Base-by-base conservation (phyloP, 495 filamentous ascomycete species). In the Alectoria sarmentosa region DNA sequence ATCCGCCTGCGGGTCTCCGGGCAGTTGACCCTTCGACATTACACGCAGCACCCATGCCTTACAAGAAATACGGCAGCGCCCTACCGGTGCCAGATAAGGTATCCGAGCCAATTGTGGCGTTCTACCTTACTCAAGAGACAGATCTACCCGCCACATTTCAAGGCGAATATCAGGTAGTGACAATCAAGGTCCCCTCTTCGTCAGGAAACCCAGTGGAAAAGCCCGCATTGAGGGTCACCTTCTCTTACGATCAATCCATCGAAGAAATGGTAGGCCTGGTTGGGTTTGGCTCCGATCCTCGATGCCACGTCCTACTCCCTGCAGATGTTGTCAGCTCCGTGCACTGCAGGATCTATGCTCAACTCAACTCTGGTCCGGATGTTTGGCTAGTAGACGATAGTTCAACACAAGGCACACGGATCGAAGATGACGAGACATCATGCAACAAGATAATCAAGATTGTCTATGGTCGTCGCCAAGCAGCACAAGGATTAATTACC, bases 281-380 rank as follows among this genome's bases (percentile, higher is more conserved):
- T 21, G 46, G 0, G 8, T 61, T 61, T 21, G 60, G 42, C 23
- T 48, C 60, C 19, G 32, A 61, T 23, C 32, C 42, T 23, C 15
- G 19, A 48, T 61, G 60, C 30, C 19, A 61, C 26, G 30, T 61
- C 19, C 23, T 49, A 21, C 60, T 61, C 14, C 41, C 32, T 13
- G 28, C 28, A 17, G 19, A 48, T 3, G 21, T n/a, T n/a, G 23
- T 28, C 4, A 19, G 3, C 28, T 15, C 60, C 6, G 41, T 61
- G 30, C 60, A 61, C 17, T 61, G 60, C 32, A 49, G 15, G 8
- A 4, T 61, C 14, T 61, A 36, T 34, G 42, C 42, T 44, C 60
- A 61, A 19, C 42, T 61, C 41, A 61, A 49, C 36, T 61, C 60
- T 37, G 60, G 60, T 21, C 8, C 30, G 5, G 23, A 15, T 17